A percentile compares a stretch with the other conserved stretches of the same genome.
Conservation (phyloP, 371 early-diverging fungal genomes). For the Mucor indicus region DNA sequence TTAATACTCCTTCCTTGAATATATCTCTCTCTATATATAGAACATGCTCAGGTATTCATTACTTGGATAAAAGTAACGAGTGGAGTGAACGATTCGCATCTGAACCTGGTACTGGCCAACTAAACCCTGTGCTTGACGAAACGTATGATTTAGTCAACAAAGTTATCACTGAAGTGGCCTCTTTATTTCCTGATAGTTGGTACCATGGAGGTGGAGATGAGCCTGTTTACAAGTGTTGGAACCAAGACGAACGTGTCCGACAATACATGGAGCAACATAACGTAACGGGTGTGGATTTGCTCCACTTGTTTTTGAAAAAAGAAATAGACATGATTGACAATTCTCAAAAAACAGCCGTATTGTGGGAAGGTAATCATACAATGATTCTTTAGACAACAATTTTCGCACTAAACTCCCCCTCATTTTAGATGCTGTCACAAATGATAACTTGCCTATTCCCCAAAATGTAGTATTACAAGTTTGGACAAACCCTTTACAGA, state of each 20-base stretch:
- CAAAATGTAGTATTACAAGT: conserved; percentile 62
- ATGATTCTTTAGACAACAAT: not conserved
- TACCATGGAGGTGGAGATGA: conserved; percentile 75
- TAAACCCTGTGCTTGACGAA: conserved; percentile 59
- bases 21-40: conserved; percentile 1
- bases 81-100: conserved; percentile 59
- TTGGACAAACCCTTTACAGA: conserved; percentile 51
- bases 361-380: conserved; percentile 52
- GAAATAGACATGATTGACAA: conserved; percentile 28
- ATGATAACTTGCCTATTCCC: conserved; percentile 32
- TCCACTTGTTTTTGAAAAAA: conserved; percentile 30
- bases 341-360: conserved; percentile 43
- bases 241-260: conserved; percentile 32
- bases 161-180: conserved; percentile 56
- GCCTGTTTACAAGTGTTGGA: conserved; percentile 69
- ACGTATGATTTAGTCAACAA: conserved; percentile 54
- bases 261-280: conserved; percentile 38
- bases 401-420: too few species aligned
- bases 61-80: conserved; percentile 32
- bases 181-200: conserved; percentile 59
- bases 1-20: not conserved
- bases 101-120: conserved; percentile 73
- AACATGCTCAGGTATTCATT: conserved; percentile 37
- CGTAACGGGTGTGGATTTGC: conserved; percentile 33
- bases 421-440: conserved; percentile 41